Evolutionary conservation across 805 yeast genomes (phyloP).

Genomic region (Kuraishia ogatae): DNA sequence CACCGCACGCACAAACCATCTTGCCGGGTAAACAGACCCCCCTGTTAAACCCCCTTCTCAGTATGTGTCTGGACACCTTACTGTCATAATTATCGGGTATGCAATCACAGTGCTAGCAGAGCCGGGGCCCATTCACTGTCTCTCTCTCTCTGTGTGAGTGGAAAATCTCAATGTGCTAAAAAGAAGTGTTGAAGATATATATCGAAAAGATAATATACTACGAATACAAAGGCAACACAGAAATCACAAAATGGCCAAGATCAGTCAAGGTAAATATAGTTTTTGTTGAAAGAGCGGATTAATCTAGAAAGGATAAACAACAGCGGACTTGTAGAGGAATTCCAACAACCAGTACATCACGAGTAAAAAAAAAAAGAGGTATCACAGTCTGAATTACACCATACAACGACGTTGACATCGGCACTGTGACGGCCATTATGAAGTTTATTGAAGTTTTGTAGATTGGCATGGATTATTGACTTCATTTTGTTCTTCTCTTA

Average conservation of each 20-base stretch:
- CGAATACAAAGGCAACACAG: neutral
- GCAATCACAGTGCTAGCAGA: neutral
- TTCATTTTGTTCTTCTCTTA: no score
- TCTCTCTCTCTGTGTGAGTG: neutral
- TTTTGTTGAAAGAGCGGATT: neutral
- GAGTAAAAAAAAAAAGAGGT: neutral
- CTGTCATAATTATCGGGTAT: neutral
- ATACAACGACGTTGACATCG: no score
- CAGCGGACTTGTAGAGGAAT: constrained; percentile 1
- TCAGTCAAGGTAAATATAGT: constrained; percentile 47
- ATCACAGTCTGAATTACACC: neutral
- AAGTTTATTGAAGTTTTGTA: no score
- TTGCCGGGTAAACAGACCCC: neutral
- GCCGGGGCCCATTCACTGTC: neutral
- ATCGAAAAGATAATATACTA: neutral
- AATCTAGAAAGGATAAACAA: neutral
- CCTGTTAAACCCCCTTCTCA: neutral
- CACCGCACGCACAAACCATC: neutral
- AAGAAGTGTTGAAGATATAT: neutral
- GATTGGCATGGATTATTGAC: no score
- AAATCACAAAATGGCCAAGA: constrained; percentile 39
- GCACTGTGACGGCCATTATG: no score
- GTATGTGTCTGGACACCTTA: neutral
- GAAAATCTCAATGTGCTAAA: neutral
- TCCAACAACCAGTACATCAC: neutral